Evolutionary conservation across 2,329 filamentous ascomycete genomes (phyloP), one percentile per base, ranked within the genome.

Genomic region (Fusarium bactridioides): DNA sequence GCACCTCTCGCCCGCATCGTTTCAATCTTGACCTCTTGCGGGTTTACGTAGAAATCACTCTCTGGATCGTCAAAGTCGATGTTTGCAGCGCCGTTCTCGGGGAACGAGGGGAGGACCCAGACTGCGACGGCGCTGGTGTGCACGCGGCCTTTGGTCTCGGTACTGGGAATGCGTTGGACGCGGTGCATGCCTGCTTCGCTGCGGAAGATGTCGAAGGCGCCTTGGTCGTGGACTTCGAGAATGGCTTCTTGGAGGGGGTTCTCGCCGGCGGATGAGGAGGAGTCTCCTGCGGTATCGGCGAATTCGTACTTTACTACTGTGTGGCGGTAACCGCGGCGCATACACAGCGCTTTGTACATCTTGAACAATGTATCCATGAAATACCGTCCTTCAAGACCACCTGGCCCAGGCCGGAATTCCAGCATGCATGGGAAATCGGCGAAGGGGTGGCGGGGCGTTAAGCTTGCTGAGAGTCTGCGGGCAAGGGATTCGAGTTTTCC

Each of bases 81-180:
- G 13, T 77, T 79, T 21, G 86, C 79, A 55, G 84, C 83, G 21
- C 83, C 84, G 43, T 79, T 82, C 29, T 90, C 87, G 0, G 93
- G 90, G 62, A 98, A 92, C 54, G 91, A 94, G 1, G 96, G 96
- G 35, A 99, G 86, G 4, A 99, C 94, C 87, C 97, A 93, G 1
- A 99, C 93, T 10, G 93, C 94, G 7, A 94, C 95, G 18, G 95
- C 95, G 78, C 93, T 96, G 16, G 96, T 99, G 81, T 99, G 96
- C 21, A 94, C 96, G 33, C 96, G 91, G 4, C 96, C 96, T 79
- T 94, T 95, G 74, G 87, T 93, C 81, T 99, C 96, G 2, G 96
- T 99, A 16, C 91, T 91, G 4, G 96, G 96, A 7, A 99, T 92
- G 31, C 96, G 91, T 84, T 99, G 96, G 1, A 99, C 96, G 33